These are phyloP conservation scores for Syzygium jambos DNA, from an alignment of 345 rosid genomes.

Conservation along the genomic window DNA sequence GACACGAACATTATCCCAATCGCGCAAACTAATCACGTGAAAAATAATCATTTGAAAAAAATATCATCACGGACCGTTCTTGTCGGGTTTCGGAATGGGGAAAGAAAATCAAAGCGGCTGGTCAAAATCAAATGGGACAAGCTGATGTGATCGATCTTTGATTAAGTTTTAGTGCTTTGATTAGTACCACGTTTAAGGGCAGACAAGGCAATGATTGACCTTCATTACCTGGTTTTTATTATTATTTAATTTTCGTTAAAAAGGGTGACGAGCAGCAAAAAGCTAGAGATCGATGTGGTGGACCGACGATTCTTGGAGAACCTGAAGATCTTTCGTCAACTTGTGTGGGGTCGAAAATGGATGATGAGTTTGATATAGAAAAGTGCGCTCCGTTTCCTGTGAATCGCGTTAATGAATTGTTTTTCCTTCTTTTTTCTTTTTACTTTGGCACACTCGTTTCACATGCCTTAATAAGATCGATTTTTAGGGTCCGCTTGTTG, in stretches of 20 bases:
- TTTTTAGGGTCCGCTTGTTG: not conserved
- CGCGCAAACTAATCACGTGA: not conserved
- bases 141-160: not conserved
- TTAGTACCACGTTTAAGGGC: not conserved
- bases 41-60: no score
- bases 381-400: not conserved
- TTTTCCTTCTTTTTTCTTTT: no score
- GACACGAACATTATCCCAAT: not conserved
- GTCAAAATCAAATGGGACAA: no score
- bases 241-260: no score
- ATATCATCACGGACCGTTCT: no score
- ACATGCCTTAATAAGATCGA: not conserved
- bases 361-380: not conserved
- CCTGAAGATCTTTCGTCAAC: not conserved
- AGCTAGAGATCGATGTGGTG: not conserved
- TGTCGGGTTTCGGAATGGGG: no score
- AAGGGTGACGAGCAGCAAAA: not conserved
- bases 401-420: not conserved
- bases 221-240: not conserved
- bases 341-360: not conserved
- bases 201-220: not conserved
- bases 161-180: not conserved
- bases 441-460: rapidly evolving
- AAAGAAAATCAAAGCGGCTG: no score
- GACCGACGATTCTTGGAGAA: not conserved